Percentiles rank a stretch among this genome's conserved stretches.
These are phyloP conservation scores for Epichloe sibirici DNA, from an alignment of 2,329 filamentous ascomycete genomes.

Conservation along the genomic window DNA sequence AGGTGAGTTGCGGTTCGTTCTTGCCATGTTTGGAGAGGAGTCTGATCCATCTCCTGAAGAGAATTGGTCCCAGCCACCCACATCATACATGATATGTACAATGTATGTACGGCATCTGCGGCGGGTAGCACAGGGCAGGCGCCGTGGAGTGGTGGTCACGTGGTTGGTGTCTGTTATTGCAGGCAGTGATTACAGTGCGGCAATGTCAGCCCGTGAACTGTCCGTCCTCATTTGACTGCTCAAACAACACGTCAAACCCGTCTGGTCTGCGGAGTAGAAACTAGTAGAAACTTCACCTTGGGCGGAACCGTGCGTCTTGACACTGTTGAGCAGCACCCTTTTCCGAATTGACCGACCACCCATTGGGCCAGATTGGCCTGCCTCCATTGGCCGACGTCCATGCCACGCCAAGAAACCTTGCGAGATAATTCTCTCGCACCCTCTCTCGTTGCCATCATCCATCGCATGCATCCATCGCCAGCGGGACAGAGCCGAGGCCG, in stretches of 20 bases:
- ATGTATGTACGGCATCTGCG: neutral
- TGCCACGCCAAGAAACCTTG: neutral
- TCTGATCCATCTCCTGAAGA: neutral
- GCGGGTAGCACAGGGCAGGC: neutral
- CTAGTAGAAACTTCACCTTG: too few species aligned
- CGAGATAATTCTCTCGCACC: neutral
- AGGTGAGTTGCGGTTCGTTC: neutral
- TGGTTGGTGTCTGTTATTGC: too few species aligned
- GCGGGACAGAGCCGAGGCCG: neutral
- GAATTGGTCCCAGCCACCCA: neutral
- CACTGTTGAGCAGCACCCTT: neutral
- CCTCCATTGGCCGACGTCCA: neutral
- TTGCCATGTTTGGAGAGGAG: neutral
- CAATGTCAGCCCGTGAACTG: too few species aligned
- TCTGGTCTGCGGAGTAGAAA: too few species aligned
- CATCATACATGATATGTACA: too few species aligned
- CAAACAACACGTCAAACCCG: neutral
- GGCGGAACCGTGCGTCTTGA: too few species aligned
- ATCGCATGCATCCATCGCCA: neutral
- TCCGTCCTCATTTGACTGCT: too few species aligned
- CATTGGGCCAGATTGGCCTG: neutral
- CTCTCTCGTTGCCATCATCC: neutral
- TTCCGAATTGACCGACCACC: neutral
- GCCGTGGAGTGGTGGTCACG: neutral
- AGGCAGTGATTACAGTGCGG: too few species aligned